Conservation (phyloP, 202 grass and related monocot species). For the Bolboschoenoplectus hybrid region DNA sequence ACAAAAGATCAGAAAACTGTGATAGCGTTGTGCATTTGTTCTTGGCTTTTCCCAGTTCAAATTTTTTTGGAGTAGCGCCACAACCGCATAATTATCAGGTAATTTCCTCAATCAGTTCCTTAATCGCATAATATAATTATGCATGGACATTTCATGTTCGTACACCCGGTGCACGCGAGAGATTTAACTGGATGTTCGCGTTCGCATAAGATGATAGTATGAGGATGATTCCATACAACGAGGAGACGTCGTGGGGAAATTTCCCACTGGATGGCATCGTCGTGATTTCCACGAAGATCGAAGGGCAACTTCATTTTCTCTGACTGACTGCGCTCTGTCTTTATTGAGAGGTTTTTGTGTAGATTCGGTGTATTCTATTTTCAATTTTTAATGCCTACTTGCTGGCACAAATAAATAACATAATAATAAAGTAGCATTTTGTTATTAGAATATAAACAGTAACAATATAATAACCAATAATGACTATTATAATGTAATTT, state of each 20-base stretch:
- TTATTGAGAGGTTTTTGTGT: background rate
- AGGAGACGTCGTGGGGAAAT: too few species aligned
- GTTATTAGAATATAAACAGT: background rate
- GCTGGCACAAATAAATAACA: background rate
- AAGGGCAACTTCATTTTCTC: background rate
- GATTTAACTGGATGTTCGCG: too few species aligned
- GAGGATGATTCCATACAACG: too few species aligned
- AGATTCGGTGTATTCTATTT: conserved; percentile 3
- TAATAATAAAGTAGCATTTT: background rate
- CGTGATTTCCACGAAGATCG: conserved; percentile 28
- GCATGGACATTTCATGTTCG: too few species aligned
- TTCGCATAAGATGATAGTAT: too few species aligned
- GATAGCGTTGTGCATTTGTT: background rate
- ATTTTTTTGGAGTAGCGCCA: background rate
- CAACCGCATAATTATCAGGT: too few species aligned
- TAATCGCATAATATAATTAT: too few species aligned
- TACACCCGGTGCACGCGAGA: too few species aligned
- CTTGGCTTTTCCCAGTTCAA: background rate
- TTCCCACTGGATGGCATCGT: background rate
- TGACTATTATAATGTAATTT: background rate
- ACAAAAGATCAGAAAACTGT: background rate
- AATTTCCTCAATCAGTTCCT: too few species aligned
- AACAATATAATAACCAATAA: background rate
- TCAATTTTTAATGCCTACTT: background rate
- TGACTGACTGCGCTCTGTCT: conserved; percentile 25